A percentile compares a stretch with the other conserved stretches of the same genome.
Conservation (phyloP, 441 rosid species). For the Brassica balearica region DNA sequence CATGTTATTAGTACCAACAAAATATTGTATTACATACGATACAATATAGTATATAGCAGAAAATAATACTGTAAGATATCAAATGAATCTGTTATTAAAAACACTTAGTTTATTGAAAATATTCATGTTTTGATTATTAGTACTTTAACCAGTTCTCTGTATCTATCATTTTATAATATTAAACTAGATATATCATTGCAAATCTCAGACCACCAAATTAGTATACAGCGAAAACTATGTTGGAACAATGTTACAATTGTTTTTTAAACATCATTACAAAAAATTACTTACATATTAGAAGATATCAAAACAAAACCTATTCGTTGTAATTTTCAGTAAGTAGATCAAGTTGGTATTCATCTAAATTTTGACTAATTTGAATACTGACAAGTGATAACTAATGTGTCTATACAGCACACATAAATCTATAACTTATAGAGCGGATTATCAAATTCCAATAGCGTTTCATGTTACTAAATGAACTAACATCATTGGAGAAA, state of each 20-base stretch:
- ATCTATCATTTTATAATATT: neutral
- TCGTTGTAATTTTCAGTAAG: neutral
- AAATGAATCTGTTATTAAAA: neutral
- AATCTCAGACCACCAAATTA: neutral
- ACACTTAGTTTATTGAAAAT: neutral
- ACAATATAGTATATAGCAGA: neutral
- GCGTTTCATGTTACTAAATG: slow-evolving; percentile 35
- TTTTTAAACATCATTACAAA: neutral
- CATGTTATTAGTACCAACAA: neutral
- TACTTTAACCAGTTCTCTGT: neutral
- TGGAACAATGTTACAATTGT: neutral
- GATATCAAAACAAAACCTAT: neutral
- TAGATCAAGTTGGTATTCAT: neutral
- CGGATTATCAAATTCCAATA: slow-evolving; percentile 14
- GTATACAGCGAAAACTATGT: neutral
- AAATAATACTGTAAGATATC: neutral
- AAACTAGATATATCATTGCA: neutral
- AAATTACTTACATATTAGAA: neutral
- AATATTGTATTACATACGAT: neutral
- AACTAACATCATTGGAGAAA: slow-evolving; percentile 44
- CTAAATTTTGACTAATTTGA: neutral
- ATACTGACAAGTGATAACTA: neutral
- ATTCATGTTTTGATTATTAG: neutral
- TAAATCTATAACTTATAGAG: neutral
- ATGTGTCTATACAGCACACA: neutral